phyloP scores from a whole-genome alignment of 768 basidiomycete genomes.

The Pleurotus cornucopiae region DNA sequence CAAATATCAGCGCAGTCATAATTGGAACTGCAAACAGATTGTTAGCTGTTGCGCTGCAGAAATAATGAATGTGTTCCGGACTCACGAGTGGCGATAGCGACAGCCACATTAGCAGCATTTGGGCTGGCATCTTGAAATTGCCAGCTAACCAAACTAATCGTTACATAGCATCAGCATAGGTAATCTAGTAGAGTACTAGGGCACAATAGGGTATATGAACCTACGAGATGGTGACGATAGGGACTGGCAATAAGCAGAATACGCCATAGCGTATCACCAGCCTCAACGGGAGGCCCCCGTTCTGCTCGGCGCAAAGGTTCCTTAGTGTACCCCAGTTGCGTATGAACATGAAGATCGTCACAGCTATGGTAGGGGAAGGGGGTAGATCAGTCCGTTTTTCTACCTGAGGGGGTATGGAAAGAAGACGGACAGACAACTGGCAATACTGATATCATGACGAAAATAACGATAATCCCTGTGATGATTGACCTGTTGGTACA shows the following conservation, averaged over 20 bases:
- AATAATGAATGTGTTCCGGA: slow-evolving; percentile 3
- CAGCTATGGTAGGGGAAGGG: slow-evolving; percentile 8
- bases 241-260: slow-evolving; percentile 10
- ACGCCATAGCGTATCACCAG: slow-evolving; percentile 17
- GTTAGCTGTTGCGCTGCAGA: background rate
- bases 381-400: no score
- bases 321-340: slow-evolving; percentile 11
- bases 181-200: background rate
- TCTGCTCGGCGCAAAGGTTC: background rate
- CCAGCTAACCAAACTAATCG: background rate
- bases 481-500: slow-evolving; percentile 6
- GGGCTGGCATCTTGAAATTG: background rate
- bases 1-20: slow-evolving; percentile 16
- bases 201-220: background rate
- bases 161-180: background rate
- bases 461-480: slow-evolving; percentile 6
- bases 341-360: slow-evolving; percentile 13
- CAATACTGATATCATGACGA: slow-evolving; percentile 11
- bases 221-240: slow-evolving; percentile 4
- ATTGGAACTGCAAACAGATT: slow-evolving; percentile 12
- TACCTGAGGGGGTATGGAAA: no score
- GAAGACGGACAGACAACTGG: slow-evolving; percentile 13
- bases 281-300: slow-evolving; percentile 9
- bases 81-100: slow-evolving; percentile 4
- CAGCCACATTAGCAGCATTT: background rate